These are phyloP conservation scores for Claviceps fusiformis DNA, from an alignment of 2,329 filamentous ascomycete genomes.

Conservation along the genomic window DNA sequence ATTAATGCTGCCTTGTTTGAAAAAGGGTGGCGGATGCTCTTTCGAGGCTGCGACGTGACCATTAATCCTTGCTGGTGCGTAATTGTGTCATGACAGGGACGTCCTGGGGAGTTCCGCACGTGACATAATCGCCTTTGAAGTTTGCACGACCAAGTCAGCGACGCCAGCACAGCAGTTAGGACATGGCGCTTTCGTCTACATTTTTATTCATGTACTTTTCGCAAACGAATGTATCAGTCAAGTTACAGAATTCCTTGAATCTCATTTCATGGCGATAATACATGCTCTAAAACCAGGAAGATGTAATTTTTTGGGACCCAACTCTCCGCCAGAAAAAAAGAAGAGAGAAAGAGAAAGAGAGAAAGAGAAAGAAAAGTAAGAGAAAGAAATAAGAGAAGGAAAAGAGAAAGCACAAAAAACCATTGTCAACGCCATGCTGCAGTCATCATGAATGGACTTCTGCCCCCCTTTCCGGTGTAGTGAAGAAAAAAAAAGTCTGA, in stretches of 20 bases:
- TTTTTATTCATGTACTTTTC: too few relatives aligned
- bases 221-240: neutral
- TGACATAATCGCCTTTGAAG: slow-evolving; percentile 9
- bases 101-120: slow-evolving; percentile 13
- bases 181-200: too few relatives aligned
- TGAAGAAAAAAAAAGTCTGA: neutral
- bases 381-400: neutral
- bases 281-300: neutral
- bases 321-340: neutral
- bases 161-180: too few relatives aligned
- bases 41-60: slow-evolving; percentile 11
- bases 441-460: slow-evolving; percentile 8
- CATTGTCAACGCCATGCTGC: slow-evolving; percentile 9
- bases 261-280: neutral
- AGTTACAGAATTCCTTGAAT: neutral
- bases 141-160: too few relatives aligned
- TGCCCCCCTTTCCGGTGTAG: neutral
- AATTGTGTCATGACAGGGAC: slow-evolving; percentile 15
- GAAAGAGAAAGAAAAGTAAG: too few relatives aligned
- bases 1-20: neutral
- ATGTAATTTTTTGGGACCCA: too few relatives aligned
- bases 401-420: neutral
- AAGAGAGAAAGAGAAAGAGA: too few relatives aligned
- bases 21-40: slow-evolving; percentile 10
- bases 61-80: neutral